Percentiles rank a stretch among this genome's conserved stretches.
phyloP scores from a whole-genome alignment of 2,329 filamentous ascomycete genomes.

The Ascochyta pisi region DNA sequence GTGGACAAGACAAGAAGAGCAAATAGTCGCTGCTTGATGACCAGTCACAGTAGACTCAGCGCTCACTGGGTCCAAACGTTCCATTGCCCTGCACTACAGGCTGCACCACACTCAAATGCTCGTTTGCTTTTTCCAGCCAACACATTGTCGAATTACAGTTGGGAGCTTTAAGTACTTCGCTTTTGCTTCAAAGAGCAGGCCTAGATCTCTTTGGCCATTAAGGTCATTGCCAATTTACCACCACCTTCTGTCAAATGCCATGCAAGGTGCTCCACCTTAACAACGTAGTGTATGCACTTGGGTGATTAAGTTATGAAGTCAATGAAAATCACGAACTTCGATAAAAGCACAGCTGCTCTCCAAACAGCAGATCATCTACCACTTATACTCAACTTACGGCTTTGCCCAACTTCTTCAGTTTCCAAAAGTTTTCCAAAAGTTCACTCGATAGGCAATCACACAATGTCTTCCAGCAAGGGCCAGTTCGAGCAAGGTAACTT shows the following conservation, averaged over 20 bases:
- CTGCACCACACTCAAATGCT: background rate
- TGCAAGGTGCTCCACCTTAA: slow-evolving; percentile 25
- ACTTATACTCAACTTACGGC: background rate
- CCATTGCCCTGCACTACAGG: too few species aligned
- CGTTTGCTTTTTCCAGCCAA: background rate
- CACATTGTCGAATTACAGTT: background rate
- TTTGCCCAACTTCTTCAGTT: background rate
- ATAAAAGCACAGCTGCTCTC: slow-evolving; percentile 22
- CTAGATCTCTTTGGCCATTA: background rate
- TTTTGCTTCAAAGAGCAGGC: background rate
- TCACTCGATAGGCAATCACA: slow-evolving; percentile 55
- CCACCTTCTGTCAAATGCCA: background rate
- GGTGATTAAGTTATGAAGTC: slow-evolving; percentile 32
- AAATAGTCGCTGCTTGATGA: background rate
- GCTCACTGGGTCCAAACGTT: background rate
- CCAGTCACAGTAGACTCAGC: background rate
- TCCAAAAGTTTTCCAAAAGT: background rate
- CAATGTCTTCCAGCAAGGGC: slow-evolving; percentile 39
- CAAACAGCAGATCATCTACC: background rate
- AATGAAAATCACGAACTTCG: slow-evolving; percentile 25
- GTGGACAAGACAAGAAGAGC: background rate
- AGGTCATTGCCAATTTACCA: background rate
- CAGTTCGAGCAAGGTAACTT: slow-evolving; percentile 46
- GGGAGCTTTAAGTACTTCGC: background rate
- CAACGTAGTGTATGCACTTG: slow-evolving; percentile 10